Conservation (phyloP, 352 stramenopile genomes). For the Globisporangium yorkense region DNA sequence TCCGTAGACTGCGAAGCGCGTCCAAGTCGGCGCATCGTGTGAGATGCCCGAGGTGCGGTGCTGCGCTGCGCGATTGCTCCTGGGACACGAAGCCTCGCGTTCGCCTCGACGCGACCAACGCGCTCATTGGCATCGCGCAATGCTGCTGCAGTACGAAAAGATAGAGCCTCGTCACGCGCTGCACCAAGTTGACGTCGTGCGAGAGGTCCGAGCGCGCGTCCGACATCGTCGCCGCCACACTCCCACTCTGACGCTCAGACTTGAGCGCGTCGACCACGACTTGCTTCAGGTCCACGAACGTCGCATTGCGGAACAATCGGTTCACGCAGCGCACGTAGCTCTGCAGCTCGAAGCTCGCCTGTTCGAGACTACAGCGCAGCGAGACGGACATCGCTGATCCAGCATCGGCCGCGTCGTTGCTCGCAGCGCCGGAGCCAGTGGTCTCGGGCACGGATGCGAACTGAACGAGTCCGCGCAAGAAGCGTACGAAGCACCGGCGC, state of each 20-base stretch:
- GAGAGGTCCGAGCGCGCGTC: too few relatives aligned
- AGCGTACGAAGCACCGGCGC: constrained; percentile 12
- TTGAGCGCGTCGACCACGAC: constrained; percentile 4
- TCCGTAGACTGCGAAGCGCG: constrained; percentile 11
- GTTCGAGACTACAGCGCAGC: constrained; percentile 10
- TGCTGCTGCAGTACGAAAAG: constrained; percentile 15
- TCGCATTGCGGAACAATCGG: constrained; percentile 14
- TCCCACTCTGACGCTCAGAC: background rate
- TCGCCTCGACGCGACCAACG: constrained; percentile 6
- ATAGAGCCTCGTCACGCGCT: constrained; percentile 19
- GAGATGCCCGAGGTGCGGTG: background rate
- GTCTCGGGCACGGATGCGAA: background rate
- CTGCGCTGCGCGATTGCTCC: background rate
- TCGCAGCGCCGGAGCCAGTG: background rate
- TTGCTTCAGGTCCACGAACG: constrained; percentile 1
- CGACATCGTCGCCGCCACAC: background rate
- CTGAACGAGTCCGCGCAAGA: constrained; percentile 17
- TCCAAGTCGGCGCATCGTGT: constrained; percentile 4
- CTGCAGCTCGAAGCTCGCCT: constrained; percentile 7
- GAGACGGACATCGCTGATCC: background rate
- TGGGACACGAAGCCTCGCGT: background rate
- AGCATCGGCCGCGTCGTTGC: background rate
- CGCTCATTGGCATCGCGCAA: constrained; percentile 7
- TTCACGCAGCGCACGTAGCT: constrained; percentile 9
- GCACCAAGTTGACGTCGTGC: constrained; percentile 4